phyloP scores from a whole-genome alignment of 495 filamentous ascomycete species.

The Rostrohypoxylon terebratum region DNA sequence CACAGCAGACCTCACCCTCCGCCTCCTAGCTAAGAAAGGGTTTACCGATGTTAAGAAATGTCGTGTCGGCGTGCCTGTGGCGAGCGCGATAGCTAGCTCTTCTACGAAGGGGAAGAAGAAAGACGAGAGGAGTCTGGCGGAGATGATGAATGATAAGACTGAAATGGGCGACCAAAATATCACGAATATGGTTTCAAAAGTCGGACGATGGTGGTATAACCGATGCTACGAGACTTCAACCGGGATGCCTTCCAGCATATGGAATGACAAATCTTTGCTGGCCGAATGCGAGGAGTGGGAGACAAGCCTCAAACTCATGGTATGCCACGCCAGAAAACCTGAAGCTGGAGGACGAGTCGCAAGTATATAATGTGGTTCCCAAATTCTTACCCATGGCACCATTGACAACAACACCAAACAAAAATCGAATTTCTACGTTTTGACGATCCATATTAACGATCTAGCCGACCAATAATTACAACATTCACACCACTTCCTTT shows the following conservation, averaged over 20 bases:
- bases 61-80: constrained; percentile 89
- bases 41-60: constrained; percentile 89
- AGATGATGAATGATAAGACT: constrained; percentile 75
- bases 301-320: constrained; percentile 88
- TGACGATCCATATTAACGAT: not conserved
- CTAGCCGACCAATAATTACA: constrained; percentile 26
- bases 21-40: constrained; percentile 78
- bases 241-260: constrained; percentile 75
- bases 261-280: constrained; percentile 79
- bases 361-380: constrained; percentile 52
- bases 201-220: constrained; percentile 97
- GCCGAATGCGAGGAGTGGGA: constrained; percentile 87
- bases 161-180: constrained; percentile 79
- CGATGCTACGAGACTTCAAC: constrained; percentile 83
- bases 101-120: constrained; percentile 54
- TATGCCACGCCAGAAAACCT: constrained; percentile 80
- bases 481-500: constrained; percentile 19
- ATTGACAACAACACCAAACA: not conserved
- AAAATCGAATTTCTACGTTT: not conserved
- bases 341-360: constrained; percentile 56
- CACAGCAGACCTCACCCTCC: constrained; percentile 80
- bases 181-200: constrained; percentile 88
- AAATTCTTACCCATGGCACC: not conserved
- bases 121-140: constrained; percentile 70
- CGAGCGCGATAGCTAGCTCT: constrained; percentile 68